A percentile compares a stretch with the other conserved stretches of the same genome.
These are phyloP conservation scores for Umbelopsis sp. DNA, from an alignment of 192 early-diverging fungal genomes.

Conservation along the genomic window DNA sequence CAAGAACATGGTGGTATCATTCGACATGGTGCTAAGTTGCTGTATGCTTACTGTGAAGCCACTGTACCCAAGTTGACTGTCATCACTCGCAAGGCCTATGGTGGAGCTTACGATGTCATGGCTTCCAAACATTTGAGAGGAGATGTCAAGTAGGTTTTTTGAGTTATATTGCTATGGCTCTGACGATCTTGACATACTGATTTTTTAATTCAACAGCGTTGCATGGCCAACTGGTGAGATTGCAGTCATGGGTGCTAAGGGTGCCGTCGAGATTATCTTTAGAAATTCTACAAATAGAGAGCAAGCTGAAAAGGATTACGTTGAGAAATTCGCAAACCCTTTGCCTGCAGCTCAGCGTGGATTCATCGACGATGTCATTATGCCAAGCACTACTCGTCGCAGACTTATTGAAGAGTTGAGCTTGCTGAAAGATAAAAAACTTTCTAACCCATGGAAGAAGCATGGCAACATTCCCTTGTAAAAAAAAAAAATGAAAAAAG, in stretches of 20 bases:
- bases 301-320: slow-evolving; percentile 84
- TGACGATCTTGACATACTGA: background rate
- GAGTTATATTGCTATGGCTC: background rate
- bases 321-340: slow-evolving; percentile 92
- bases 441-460: slow-evolving; percentile 84
- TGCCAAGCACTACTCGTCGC: slow-evolving; percentile 63
- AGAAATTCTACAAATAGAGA: slow-evolving; percentile 62
- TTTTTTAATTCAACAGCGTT: slow-evolving; percentile 57
- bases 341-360: slow-evolving; percentile 91
- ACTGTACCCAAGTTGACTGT: slow-evolving; percentile 97
- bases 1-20: slow-evolving; percentile 98
- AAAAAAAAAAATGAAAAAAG: slow-evolving; percentile 20
- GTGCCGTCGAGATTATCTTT: slow-evolving; percentile 97
- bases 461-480: slow-evolving; percentile 94
- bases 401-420: slow-evolving; percentile 89
- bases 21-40: slow-evolving; percentile 92
- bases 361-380: slow-evolving; percentile 80
- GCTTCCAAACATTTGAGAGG: slow-evolving; percentile 94
- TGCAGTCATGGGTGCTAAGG: slow-evolving; percentile 98
- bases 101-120: slow-evolving; percentile 98
- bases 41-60: slow-evolving; percentile 96
- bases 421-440: slow-evolving; percentile 77
- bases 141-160: slow-evolving; percentile 57
- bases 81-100: slow-evolving; percentile 96
- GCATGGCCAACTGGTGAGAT: slow-evolving; percentile 98